These are phyloP conservation scores for Hemerocallis citrina DNA, from an alignment of 106 monocot genomes.

Conservation along the genomic window DNA sequence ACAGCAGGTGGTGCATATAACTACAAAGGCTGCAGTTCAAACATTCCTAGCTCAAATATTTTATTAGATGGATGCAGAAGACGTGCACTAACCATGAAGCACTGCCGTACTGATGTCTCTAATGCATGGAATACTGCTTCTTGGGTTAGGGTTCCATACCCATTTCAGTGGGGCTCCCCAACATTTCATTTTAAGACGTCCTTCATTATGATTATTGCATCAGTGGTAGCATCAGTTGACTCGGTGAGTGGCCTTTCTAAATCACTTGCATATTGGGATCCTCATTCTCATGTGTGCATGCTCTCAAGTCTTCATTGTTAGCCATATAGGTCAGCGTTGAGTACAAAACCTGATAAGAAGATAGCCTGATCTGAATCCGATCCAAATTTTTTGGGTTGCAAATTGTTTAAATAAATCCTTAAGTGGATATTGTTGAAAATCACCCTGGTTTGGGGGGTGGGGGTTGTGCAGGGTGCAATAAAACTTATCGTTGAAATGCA, in stretches of 20 bases:
- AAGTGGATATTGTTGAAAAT: too few species aligned
- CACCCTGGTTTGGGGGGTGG: too few species aligned
- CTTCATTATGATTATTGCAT: constrained; percentile 75
- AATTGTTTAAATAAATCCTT: too few species aligned
- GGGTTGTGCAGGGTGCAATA: too few species aligned
- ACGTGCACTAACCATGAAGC: constrained; percentile 58
- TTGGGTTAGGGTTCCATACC: constrained; percentile 96
- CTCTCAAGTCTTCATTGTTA: not conserved
- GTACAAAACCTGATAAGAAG: too few species aligned
- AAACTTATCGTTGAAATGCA: too few species aligned
- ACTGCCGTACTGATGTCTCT: constrained; percentile 89
- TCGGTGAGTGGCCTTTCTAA: constrained; percentile 43
- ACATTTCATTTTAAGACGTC: constrained; percentile 82
- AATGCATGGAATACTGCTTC: constrained; percentile 78
- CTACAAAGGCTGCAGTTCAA: constrained; percentile 71
- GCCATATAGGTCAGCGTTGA: too few species aligned
- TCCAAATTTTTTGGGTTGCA: too few species aligned
- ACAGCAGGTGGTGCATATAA: constrained; percentile 88
- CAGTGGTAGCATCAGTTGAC: constrained; percentile 87
- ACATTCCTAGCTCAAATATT: constrained; percentile 86
- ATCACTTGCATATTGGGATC: not conserved
- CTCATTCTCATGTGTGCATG: not conserved
- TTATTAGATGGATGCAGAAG: constrained; percentile 70
- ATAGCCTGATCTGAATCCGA: too few species aligned
- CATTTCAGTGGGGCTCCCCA: constrained; percentile 90